Base-by-base conservation (phyloP, 2,329 filamentous ascomycete species). In the Pyrenochaeta sp. region DNA sequence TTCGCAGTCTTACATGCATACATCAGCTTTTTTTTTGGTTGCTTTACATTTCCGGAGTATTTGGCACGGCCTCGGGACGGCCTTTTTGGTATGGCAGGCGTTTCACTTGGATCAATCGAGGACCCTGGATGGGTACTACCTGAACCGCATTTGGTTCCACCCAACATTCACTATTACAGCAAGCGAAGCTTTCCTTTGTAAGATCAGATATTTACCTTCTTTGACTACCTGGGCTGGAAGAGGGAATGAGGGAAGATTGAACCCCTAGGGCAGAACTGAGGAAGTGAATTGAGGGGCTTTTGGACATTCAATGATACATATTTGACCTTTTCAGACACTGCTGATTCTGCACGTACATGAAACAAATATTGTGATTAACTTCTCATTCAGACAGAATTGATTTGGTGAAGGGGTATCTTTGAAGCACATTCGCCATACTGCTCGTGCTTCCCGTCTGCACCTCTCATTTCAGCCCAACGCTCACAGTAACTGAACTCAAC, bases 261-360 rank as follows among this genome's bases (percentile, higher is more conserved):
- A 24, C 5, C 6, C 2, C 27, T 25, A 43, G 40, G 22, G 40
- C 22, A 43, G 15, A 32, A 42, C 45, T 45, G 27, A 51, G 13
- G 36, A 13, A 28, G 40, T 52, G 46, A 34, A 42, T 22, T 47
- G 42, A 47, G 52, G 50, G 52, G 53, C 30, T 43, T 45, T n/a
- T 42, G 30, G 40, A 54, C 66, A 30, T 76, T 73, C 71, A 72
- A 75, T 69, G 68, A 72, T 72, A 75, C 61, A 74, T 75, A 73
- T 72, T 74, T 61, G 42, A 44, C 12, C 40, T 43, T 24, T 27
- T 25, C 24, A 24, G 4, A 25, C 40, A 39, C 36, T 30, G 24
- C 22, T 45, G 30, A 19, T 36, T 28, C 10, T 43, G 22, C 24
- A 12, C 40, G 32, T 15, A 3, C 9, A 13, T 22, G 34, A 37